Evolutionary conservation across 768 basidiomycete species (phyloP), one percentile per base, ranked within the genome.

Genomic region (Pleurotus djamor): DNA sequence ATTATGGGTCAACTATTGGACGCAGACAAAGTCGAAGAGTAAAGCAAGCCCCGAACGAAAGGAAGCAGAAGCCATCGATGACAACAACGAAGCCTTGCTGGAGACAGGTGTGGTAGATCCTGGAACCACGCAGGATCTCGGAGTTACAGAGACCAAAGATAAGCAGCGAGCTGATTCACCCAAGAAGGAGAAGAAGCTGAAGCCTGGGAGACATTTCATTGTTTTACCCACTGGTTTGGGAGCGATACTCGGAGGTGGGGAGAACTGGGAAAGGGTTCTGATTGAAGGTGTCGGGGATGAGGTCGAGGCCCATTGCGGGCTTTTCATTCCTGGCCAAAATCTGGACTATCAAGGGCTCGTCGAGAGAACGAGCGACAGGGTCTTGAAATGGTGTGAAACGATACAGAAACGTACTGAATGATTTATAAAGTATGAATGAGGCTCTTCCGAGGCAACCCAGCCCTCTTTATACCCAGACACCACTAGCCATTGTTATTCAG

Each of bases 1-100:
- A 3, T 47, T 78, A 37, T 86, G 84, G 85, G 69, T 83, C 9
- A 85, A 85, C 66, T 86, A 83, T 62, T 87, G 82, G 81, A 85
- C 83, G n/a, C 72, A 77, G 52, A 83, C 83, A 0, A 56, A 69
- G 8, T 65, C 75, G 47, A 59, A 60, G 58, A 16, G 17, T 12
- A 47, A 60, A 43, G n/a, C 17, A 33, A 41, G 51, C 13, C 51
- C 54, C 34, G 54, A 63, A 33, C 52, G 63, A n/a, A 52, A 61
- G 44, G 37, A 36, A 47, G 44, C 28, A 28, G 61, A 69, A n/a
- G 67, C 70, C 65, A 21, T 61, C 16, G 48, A 38, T 0, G 64
- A 66, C 32, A 62, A 66, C 48, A 57, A 66, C 55, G 51, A 43
- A 36, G 60, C 60, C 6, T 35, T 65, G 14, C 35, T 71, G 7